phyloP scores from a whole-genome alignment of 1,139 yeast genomes.

The Candida gigantensis region DNA sequence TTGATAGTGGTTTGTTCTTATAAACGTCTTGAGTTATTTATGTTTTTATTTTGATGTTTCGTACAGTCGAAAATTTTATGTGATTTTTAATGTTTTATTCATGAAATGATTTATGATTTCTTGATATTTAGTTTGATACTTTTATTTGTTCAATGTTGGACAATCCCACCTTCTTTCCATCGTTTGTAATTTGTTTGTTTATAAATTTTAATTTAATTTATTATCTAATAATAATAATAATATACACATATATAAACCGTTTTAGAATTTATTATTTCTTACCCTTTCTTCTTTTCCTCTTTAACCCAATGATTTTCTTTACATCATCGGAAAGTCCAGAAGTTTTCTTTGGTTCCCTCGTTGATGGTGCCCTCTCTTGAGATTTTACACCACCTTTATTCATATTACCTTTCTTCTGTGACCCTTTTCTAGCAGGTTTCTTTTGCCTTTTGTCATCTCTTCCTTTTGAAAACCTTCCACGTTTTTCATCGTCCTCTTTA shows the following conservation, averaged over 20 bases:
- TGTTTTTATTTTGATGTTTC: background rate
- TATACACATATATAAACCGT: background rate
- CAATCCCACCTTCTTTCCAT: background rate
- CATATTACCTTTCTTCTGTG: constrained; percentile 39
- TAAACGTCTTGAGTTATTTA: background rate
- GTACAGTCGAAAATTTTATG: too few relatives aligned
- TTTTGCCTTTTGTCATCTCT: constrained; percentile 16
- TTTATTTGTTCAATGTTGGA: background rate
- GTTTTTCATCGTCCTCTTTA: constrained; percentile 22
- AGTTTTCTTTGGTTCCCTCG: constrained; percentile 21
- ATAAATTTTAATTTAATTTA: constrained; percentile 1
- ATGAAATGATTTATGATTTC: background rate
- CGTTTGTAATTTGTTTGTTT: too few relatives aligned
- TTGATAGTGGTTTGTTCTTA: too few relatives aligned
- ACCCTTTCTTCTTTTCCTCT: constrained; percentile 66
- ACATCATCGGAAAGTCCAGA: constrained; percentile 55
- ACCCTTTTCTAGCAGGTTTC: constrained; percentile 23
- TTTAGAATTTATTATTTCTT: constrained; percentile 24
- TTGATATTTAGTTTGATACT: background rate
- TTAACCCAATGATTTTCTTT: constrained; percentile 64
- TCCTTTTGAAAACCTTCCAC: constrained; percentile 17
- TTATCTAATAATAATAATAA: too few relatives aligned
- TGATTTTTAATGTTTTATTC: background rate
- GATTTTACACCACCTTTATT: constrained; percentile 18
- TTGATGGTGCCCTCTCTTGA: constrained; percentile 14